phyloP scores from a whole-genome alignment of 129 eudicot genomes.

The Sambucus nigra region DNA sequence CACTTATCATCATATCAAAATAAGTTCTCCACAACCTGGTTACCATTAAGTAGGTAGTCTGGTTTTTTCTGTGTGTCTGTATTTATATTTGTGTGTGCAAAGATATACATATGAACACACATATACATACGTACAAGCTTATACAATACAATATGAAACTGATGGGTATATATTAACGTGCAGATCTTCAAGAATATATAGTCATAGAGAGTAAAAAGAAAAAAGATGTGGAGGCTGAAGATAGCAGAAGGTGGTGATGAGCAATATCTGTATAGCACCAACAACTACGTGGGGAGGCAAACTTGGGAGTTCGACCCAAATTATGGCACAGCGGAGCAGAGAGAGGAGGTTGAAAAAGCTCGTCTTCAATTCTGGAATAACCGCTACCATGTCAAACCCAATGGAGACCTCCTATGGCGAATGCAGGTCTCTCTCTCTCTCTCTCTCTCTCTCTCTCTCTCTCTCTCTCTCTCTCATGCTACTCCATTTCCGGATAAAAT shows the following conservation, averaged over 20 bases:
- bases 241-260: constrained; percentile 25
- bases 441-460: neutral
- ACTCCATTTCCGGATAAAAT: too few relatives aligned
- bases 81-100: too few relatives aligned
- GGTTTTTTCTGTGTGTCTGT: too few relatives aligned
- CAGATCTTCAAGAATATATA: too few relatives aligned
- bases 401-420: constrained; percentile 36
- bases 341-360: constrained; percentile 32
- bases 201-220: too few relatives aligned
- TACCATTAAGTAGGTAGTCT: too few relatives aligned
- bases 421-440: neutral
- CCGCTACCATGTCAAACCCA: constrained; percentile 29
- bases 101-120: too few relatives aligned
- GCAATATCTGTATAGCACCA: constrained; percentile 28
- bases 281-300: constrained; percentile 38
- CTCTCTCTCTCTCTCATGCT: neutral
- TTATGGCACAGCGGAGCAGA: constrained; percentile 25
- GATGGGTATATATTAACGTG: too few relatives aligned
- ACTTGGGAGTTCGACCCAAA: constrained; percentile 46
- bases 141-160: too few relatives aligned
- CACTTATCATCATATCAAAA: too few relatives aligned
- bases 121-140: too few relatives aligned
- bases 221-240: constrained; percentile 50
- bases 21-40: too few relatives aligned
- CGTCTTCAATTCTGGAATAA: constrained; percentile 32